Conservation (phyloP, 2,329 filamentous ascomycete genomes). For the Parastagonospora avenae region DNA sequence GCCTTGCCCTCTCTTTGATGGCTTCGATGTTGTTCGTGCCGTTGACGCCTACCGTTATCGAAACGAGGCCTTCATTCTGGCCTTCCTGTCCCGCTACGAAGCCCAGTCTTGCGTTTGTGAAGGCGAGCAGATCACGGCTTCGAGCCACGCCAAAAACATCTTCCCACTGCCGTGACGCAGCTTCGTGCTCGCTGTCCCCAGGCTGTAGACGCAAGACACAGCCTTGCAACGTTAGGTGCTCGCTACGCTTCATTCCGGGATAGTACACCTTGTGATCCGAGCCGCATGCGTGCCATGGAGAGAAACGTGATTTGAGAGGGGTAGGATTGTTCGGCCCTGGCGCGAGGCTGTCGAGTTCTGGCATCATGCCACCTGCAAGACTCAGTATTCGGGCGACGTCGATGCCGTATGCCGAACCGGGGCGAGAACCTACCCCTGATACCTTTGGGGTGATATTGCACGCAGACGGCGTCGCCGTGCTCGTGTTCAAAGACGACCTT, state of each 20-base stretch:
- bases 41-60: slow-evolving; percentile 48
- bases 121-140: slow-evolving; percentile 49
- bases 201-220: slow-evolving; percentile 46
- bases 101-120: slow-evolving; percentile 41
- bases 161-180: slow-evolving; percentile 49
- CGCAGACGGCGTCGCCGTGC: slow-evolving; percentile 39
- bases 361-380: slow-evolving; percentile 48
- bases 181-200: slow-evolving; percentile 44
- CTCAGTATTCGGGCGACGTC: slow-evolving; percentile 1
- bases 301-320: slow-evolving; percentile 47
- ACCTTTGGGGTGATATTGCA: slow-evolving; percentile 54
- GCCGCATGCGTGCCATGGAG: slow-evolving; percentile 54
- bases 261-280: slow-evolving; percentile 42
- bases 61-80: slow-evolving; percentile 44
- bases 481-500: slow-evolving; percentile 49
- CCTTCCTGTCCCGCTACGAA: slow-evolving; percentile 45
- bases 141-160: slow-evolving; percentile 48
- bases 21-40: slow-evolving; percentile 37
- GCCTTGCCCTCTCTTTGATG: slow-evolving; percentile 39
- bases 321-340: slow-evolving; percentile 41
- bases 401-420: background rate
- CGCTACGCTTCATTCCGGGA: slow-evolving; percentile 43
- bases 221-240: slow-evolving; percentile 44
- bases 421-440: slow-evolving; percentile 37
- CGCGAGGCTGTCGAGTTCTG: slow-evolving; percentile 50